These are phyloP conservation scores for Venturia carpophila DNA, from an alignment of 2,329 filamentous ascomycete genomes.

Conservation along the genomic window DNA sequence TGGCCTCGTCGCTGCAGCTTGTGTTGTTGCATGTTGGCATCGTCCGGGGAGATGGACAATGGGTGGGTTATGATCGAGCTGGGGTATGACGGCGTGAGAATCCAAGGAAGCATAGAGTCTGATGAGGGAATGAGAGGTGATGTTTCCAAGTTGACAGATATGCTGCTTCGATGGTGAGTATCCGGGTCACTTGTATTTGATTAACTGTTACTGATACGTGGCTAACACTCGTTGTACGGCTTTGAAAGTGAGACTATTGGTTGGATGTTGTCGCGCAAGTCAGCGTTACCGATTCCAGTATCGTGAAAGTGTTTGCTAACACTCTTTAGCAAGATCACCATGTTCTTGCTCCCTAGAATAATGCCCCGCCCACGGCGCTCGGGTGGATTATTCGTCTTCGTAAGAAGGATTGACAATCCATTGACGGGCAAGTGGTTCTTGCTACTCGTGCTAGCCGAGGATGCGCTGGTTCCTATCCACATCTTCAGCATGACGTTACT, in stretches of 20 bases:
- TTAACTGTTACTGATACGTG: not conserved
- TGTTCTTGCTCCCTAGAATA: not conserved
- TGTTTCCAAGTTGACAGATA: not conserved
- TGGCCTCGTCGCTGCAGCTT: not conserved
- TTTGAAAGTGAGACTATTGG: not conserved
- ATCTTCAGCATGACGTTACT: too few relatives aligned
- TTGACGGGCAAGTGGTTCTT: too few relatives aligned
- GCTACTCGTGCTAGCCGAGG: too few relatives aligned
- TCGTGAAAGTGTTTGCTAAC: not conserved
- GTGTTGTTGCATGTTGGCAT: slow-evolving; percentile 3
- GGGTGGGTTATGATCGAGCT: not conserved
- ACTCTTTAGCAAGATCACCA: not conserved
- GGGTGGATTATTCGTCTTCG: not conserved
- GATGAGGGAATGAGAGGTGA: not conserved
- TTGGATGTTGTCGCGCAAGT: not conserved
- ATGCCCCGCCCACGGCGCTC: not conserved
- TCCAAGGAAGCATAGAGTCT: not conserved
- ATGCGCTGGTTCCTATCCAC: too few relatives aligned
- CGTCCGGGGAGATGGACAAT: not conserved
- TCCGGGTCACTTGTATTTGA: not conserved
- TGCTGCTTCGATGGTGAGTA: not conserved
- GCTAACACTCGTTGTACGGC: not conserved
- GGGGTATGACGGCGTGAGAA: not conserved
- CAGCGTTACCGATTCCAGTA: not conserved
- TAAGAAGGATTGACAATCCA: too few relatives aligned